Evolutionary conservation across 805 yeast species (phyloP).

Genomic region (Wickerhamiella parazyma): DNA sequence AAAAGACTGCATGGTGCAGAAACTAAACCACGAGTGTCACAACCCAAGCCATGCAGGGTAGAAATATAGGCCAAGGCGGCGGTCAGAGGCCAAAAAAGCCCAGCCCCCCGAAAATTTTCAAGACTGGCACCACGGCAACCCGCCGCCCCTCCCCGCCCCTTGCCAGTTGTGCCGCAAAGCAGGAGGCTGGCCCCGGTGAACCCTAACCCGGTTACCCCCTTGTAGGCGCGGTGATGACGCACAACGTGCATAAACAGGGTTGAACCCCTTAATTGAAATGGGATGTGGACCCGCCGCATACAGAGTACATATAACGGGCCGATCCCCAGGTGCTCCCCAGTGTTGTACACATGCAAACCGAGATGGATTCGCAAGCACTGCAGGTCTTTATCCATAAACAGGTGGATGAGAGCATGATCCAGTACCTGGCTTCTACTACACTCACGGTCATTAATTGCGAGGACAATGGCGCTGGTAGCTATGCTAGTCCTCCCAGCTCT

Average conservation of each 20-base stretch:
- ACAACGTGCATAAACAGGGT: constrained; percentile 6
- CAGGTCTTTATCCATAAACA: constrained; percentile 31
- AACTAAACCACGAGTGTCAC: not conserved
- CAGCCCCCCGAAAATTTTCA: not conserved
- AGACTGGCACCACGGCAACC: not conserved
- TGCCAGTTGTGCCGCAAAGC: too few species aligned
- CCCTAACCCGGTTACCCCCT: not conserved
- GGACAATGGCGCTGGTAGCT: constrained; percentile 14
- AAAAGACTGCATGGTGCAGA: constrained; percentile 1
- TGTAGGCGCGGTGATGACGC: constrained; percentile 5
- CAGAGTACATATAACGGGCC: not conserved
- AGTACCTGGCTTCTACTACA: constrained; percentile 31
- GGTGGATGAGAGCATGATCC: constrained; percentile 30
- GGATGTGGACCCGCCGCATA: constrained; percentile 10
- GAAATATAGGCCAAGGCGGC: not conserved
- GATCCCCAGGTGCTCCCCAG: not conserved
- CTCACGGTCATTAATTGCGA: constrained; percentile 28
- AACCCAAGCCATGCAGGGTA: not conserved
- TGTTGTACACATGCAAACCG: not conserved
- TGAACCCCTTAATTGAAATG: constrained; percentile 9
- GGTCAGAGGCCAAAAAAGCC: not conserved
- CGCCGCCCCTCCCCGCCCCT: too few species aligned
- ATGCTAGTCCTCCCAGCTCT: constrained; percentile 19
- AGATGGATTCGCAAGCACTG: constrained; percentile 23
- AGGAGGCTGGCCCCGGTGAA: not conserved